Conservation (phyloP, 345 rosid species). For the Kernera saxatilis region DNA sequence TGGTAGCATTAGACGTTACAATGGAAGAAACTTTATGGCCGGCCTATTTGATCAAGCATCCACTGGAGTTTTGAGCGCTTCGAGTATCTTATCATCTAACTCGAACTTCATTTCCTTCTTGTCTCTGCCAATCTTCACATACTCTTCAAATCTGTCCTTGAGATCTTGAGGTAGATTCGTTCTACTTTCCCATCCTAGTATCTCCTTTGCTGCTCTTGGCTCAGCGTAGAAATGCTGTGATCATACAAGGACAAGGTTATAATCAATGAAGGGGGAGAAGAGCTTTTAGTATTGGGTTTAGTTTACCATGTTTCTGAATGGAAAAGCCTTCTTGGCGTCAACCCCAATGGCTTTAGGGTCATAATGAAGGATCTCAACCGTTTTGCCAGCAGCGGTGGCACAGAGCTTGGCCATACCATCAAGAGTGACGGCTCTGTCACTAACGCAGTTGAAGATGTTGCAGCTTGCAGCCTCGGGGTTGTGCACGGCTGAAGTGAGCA, state of each 20-base stretch:
- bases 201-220: constrained; percentile 90
- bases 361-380: constrained; percentile 74
- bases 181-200: constrained; percentile 63
- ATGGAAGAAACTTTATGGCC: neutral
- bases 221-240: constrained; percentile 89
- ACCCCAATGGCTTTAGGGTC: constrained; percentile 80
- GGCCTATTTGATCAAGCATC: constrained; percentile 34
- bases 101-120: constrained; percentile 74
- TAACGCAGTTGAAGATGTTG: constrained; percentile 81
- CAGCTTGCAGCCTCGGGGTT: constrained; percentile 62
- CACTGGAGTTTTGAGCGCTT: constrained; percentile 67
- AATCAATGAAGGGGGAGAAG: neutral
- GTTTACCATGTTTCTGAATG: constrained; percentile 83
- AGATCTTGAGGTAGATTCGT: constrained; percentile 81
- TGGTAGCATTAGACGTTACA: constrained; percentile 2
- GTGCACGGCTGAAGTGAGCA: constrained; percentile 71
- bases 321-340: constrained; percentile 92
- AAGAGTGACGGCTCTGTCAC: constrained; percentile 87
- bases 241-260: neutral
- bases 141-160: constrained; percentile 76
- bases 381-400: constrained; percentile 74
- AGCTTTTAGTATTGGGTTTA: neutral
- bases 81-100: constrained; percentile 75
- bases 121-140: constrained; percentile 76
- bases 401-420: constrained; percentile 95